Evolutionary conservation across 441 rosid species (phyloP), one percentile per base, ranked within the genome.

Genomic region (Euphorbia schlechtendalii): DNA sequence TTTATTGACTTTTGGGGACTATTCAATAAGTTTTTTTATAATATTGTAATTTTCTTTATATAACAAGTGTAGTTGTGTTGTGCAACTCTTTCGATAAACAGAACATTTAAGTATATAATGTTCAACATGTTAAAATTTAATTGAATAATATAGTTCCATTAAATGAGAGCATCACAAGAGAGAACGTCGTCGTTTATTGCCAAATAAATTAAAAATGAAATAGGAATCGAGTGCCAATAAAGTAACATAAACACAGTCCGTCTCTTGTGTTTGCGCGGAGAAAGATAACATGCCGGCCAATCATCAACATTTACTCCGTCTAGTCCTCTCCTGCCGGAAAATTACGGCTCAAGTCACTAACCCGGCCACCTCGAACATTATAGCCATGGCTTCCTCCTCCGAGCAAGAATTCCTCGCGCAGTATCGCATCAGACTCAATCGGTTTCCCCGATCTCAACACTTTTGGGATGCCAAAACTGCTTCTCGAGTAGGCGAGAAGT

Each of bases 321-420:
- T 86, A 2, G 85, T 86, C 59, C 78, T 87, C 64, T 81, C 97
- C 0, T 83, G 92, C 74, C 92, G 97, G 8, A 83, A 83, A 57
- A 83, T 90, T 81, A 83, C 90, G 14, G 96, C 87, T 10, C 95
- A 86, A 49, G 95, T 90, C 20, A 84, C 86, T 6, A 78, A 75
- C 48, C 83, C 90, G 13, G 77, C 77, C 56, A 73, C 81, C 55
- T 73, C 90, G 67, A 73, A 88, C 43, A 80, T 90, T 75, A 72
- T 87, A 52, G 97, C 95, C 71, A 87, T 87, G 95, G 95, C 92
- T 46, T 86, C 92, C 21, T 90, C 97, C 38, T 69, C 92, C 61
- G 89, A 86, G 62, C 84, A 81, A 9, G 92, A 83, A 20, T 87
- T 88, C 70, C 74, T 84, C 4, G 75, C 86, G 15, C 79, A 68